Evolutionary conservation across 1,284 basidiomycete genomes (phyloP).

Genomic region (Flammula alnicola): DNA sequence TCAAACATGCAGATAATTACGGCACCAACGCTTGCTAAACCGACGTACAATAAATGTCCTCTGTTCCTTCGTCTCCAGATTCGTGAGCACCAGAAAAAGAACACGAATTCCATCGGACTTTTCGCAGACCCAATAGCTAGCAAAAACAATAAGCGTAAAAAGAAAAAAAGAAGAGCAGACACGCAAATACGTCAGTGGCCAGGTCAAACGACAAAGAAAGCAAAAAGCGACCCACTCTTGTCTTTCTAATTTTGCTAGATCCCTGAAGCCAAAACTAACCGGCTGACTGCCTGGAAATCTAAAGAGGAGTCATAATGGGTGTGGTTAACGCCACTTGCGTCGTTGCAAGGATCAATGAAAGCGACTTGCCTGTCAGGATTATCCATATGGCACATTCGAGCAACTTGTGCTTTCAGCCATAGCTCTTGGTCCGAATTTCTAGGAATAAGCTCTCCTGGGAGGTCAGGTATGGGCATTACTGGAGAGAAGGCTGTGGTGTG

Average conservation of each 20-base stretch:
- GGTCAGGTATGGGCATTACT: constrained; percentile 55
- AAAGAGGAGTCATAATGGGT: constrained; percentile 15
- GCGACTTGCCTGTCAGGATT: constrained; percentile 24
- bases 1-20: not conserved
- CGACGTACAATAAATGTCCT: constrained; percentile 78
- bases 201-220: constrained; percentile 9
- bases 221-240: constrained; percentile 70
- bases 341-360: constrained; percentile 11
- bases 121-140: constrained; percentile 98
- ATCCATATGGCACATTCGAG: constrained; percentile 66
- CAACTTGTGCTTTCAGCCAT: constrained; percentile 70
- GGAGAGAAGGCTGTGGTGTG: constrained; percentile 9
- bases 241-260: constrained; percentile 77
- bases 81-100: constrained; percentile 83
- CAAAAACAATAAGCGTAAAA: not conserved
- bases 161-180: not conserved
- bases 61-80: constrained; percentile 67
- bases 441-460: constrained; percentile 64
- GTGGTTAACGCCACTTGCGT: constrained; percentile 22
- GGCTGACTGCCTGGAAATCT: constrained; percentile 96
- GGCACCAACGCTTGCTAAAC: not conserved
- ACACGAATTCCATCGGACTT: constrained; percentile 99
- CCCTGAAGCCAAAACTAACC: constrained; percentile 78
- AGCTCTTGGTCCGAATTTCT: constrained; percentile 58
- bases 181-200: not conserved